Evolutionary conservation across 345 rosid genomes (phyloP).

Genomic region (Brassica incana): DNA sequence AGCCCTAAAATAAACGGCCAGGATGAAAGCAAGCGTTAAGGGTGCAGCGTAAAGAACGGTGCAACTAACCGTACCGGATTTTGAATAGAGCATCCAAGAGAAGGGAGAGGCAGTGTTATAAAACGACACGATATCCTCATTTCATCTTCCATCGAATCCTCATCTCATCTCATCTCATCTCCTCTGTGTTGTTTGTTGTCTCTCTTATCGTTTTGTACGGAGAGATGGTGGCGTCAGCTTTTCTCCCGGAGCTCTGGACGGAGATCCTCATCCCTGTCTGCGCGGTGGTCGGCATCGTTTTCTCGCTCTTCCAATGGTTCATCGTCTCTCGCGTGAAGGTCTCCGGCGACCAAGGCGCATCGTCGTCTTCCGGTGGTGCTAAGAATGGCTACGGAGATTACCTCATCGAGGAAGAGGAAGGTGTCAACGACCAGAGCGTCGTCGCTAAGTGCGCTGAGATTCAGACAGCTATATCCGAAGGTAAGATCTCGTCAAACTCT

Average conservation of each 20-base stretch:
- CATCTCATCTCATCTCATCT: background rate
- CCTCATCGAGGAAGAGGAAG: slow-evolving; percentile 93
- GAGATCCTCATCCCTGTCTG: slow-evolving; percentile 56
- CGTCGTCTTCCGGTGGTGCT: slow-evolving; percentile 16
- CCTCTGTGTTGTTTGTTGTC: background rate
- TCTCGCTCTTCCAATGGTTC: slow-evolving; percentile 69
- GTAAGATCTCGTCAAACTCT: slow-evolving; percentile 9
- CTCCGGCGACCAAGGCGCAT: slow-evolving; percentile 31
- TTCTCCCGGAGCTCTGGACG: slow-evolving; percentile 62
- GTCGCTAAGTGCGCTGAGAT: slow-evolving; percentile 88
- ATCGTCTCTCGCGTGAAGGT: slow-evolving; percentile 66
- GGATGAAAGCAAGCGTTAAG: background rate
- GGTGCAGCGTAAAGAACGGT: slow-evolving; percentile 20
- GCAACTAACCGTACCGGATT: slow-evolving; percentile 16
- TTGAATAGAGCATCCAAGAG: slow-evolving; percentile 20
- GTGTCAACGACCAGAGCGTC: slow-evolving; percentile 74
- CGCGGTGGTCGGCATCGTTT: slow-evolving; percentile 28
- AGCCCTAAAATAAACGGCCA: slow-evolving; percentile 26
- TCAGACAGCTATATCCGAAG: slow-evolving; percentile 63
- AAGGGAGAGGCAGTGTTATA: slow-evolving; percentile 28
- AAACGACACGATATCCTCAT: slow-evolving; percentile 35
- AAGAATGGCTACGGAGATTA: slow-evolving; percentile 46
- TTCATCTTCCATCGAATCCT: background rate
- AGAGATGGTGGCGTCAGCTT: slow-evolving; percentile 45
- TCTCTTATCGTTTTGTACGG: background rate